A percentile compares a stretch with the other conserved stretches of the same genome.
Evolutionary conservation across 2,329 filamentous ascomycete species (phyloP).

Genomic region (Alternaria rosae): DNA sequence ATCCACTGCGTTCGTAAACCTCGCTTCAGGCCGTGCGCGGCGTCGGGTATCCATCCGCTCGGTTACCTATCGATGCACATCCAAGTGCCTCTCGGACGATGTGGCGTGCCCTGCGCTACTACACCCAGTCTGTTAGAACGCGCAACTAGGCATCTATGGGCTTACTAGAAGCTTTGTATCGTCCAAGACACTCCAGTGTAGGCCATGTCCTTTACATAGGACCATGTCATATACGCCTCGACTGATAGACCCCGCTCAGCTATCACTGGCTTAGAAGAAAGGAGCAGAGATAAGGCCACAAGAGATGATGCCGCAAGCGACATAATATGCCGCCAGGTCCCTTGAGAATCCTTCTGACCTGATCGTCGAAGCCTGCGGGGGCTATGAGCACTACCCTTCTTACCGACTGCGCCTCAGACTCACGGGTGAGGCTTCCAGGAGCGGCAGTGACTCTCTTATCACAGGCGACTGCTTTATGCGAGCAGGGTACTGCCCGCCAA

Average conservation of each 20-base stretch:
- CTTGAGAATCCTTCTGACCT: not conserved
- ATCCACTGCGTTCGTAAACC: not conserved
- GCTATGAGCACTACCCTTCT: not conserved
- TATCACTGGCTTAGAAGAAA: not conserved
- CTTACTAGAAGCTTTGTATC: not conserved
- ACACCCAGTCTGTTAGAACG: not conserved
- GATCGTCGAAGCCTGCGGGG: not conserved
- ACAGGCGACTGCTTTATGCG: not conserved
- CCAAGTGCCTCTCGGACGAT: not conserved
- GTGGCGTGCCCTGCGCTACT: not conserved
- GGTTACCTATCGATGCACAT: not conserved
- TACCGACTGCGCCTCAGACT: not conserved
- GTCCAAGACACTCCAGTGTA: not conserved
- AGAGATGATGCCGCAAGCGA: not conserved
- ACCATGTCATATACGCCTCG: not conserved
- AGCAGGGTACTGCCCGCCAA: not conserved
- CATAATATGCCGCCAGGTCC: not conserved
- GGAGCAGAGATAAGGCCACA: not conserved
- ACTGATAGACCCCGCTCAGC: not conserved
- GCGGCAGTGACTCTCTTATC: not conserved
- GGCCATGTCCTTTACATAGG: not conserved
- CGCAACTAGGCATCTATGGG: not conserved
- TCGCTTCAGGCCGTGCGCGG: not conserved
- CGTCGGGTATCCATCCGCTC: not conserved
- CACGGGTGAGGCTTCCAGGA: not conserved